Evolutionary conservation across 371 early-diverging fungal genomes (phyloP), one percentile per base, ranked within the genome.

Genomic region (Entomophthora muscae): DNA sequence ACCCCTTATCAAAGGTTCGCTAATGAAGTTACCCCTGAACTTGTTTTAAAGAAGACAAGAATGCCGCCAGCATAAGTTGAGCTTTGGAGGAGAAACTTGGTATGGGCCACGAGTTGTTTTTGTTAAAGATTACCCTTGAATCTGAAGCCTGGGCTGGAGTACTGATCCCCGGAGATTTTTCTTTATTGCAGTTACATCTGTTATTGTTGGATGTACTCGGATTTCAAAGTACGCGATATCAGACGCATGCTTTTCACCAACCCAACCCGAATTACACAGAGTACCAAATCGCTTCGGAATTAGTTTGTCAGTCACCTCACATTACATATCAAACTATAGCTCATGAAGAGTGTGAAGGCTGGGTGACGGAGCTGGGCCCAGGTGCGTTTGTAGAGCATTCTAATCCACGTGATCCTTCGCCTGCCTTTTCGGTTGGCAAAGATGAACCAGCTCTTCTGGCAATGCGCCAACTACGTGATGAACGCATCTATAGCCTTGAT

Each of bases 341-440:
- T 7, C 13, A 24, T 1, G 61, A 61, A 23, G 61, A 61, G 13
- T 61, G 61, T 27, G 61, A 61, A 24, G 61, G 61, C 33, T 61
- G 61, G 42, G 51, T 61, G 2, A 61, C 24, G 3, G 42, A 51
- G 13, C 23, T 61, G 33, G 61, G 61, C 3, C 31, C 30, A 2
- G 61, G 61, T 13, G 58, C 58, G 17, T 57, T 24, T 57, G 26
- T 57, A 31, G 58, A 57, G 29, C 58, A 57, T 29, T 26, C 10
- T 26, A 31, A 29, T 31, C 58, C 58, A 21, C 12, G 32, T 17
- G 58, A 57, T 7, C n/a, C n/a, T n/a, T n/a, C n/a, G n/a, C n/a
- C n/a, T n/a, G 31, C 58, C 2, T 30, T 31, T 21, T 29, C n/a
- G 17, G 29, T 26, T 26, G 26, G 26, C 58, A 24, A 12, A 26